Conservation (phyloP, 352 stramenopile genomes). For the Phytophthora crassamura region DNA sequence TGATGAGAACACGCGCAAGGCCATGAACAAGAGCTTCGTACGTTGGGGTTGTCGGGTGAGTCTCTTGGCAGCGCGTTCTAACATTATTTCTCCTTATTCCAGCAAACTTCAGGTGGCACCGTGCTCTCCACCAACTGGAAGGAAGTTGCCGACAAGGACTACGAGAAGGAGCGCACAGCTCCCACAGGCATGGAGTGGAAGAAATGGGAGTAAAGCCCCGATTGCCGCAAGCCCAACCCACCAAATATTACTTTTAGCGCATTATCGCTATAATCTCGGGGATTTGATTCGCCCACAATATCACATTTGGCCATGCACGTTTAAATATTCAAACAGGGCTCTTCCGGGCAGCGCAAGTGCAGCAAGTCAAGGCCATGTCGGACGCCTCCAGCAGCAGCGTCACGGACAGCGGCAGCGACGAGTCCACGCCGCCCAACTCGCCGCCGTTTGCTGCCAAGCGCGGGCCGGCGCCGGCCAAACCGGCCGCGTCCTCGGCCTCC, state of each 20-base stretch:
- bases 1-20: constrained; percentile 89
- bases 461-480: background rate
- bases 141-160: constrained; percentile 91
- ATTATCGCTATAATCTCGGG: background rate
- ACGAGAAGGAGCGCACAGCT: constrained; percentile 87
- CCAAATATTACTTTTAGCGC: constrained; percentile 4
- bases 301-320: background rate
- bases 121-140: constrained; percentile 94
- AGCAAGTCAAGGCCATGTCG: no score
- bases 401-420: constrained; percentile 39
- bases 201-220: constrained; percentile 76
- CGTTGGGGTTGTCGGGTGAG: constrained; percentile 18
- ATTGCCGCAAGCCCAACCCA: background rate
- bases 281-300: constrained; percentile 1
- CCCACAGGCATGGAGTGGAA: constrained; percentile 93
- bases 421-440: constrained; percentile 34
- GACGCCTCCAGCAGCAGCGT: constrained; percentile 43
- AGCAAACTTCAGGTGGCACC: constrained; percentile 94
- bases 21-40: constrained; percentile 95
- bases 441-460: constrained; percentile 33
- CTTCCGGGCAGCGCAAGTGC: no score
- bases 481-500: constrained; percentile 6
- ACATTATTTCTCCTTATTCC: background rate
- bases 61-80: background rate
- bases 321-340: constrained; percentile 10